Conservation (phyloP, 106 monocot genomes). For the Dendrobium huoshanense region DNA sequence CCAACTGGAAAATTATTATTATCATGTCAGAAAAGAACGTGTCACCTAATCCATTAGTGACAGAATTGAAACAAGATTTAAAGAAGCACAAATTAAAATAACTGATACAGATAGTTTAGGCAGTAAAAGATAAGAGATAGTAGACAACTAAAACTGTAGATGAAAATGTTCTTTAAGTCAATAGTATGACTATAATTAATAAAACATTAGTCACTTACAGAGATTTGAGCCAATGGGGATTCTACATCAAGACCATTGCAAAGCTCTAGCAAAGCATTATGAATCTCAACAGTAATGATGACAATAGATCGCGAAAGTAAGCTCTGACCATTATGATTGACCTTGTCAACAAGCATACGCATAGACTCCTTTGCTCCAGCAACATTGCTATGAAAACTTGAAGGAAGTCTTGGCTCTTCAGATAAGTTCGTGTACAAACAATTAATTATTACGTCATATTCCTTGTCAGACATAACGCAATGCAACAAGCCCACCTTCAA, state of each 20-base stretch:
- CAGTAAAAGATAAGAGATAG: neutral
- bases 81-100: neutral
- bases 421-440: constrained; percentile 73
- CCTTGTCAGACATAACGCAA: constrained; percentile 78
- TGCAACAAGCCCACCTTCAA: constrained; percentile 79
- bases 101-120: neutral
- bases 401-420: constrained; percentile 75
- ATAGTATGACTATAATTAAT: neutral
- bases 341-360: constrained; percentile 82
- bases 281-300: constrained; percentile 56
- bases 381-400: constrained; percentile 64
- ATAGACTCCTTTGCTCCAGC: constrained; percentile 65
- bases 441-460: constrained; percentile 81
- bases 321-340: constrained; percentile 67
- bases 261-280: constrained; percentile 76
- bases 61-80: neutral
- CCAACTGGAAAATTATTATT: constrained; percentile 42
- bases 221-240: constrained; percentile 79
- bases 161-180: neutral
- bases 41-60: neutral
- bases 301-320: constrained; percentile 54
- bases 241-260: constrained; percentile 65
- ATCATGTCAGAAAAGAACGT: neutral
- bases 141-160: neutral
- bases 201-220: constrained; percentile 34